Evolutionary conservation across 2,329 filamentous ascomycete genomes (phyloP).

Genomic region (Pseudopyrenochaeta lycopersici): DNA sequence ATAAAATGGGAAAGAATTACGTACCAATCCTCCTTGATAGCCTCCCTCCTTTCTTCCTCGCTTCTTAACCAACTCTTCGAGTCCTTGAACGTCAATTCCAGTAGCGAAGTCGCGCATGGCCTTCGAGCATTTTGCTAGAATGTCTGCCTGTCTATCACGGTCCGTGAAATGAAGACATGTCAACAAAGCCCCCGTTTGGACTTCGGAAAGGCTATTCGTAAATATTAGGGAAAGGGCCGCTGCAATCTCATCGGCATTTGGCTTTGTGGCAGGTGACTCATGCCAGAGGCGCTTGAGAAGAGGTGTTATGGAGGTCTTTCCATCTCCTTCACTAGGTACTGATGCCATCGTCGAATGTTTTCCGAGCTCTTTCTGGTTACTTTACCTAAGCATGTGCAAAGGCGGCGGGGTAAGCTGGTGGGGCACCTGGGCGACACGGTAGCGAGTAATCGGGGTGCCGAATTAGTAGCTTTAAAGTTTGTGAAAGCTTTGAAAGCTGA

Average conservation of each 20-base stretch:
- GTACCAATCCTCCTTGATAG: constrained; percentile 85
- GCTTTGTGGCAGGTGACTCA: constrained; percentile 54
- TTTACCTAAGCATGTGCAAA: constrained; percentile 16
- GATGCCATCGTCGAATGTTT: constrained; percentile 36
- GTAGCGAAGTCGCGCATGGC: constrained; percentile 85
- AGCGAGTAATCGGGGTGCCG: neutral
- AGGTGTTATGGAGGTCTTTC: constrained; percentile 68
- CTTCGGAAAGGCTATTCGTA: constrained; percentile 85
- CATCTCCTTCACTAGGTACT: constrained; percentile 27
- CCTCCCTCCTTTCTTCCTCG: constrained; percentile 72
- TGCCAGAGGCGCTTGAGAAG: constrained; percentile 78
- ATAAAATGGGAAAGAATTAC: constrained; percentile 34
- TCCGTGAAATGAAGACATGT: constrained; percentile 93
- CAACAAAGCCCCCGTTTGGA: constrained; percentile 85
- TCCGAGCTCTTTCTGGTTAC: constrained; percentile 7
- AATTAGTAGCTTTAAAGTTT: neutral
- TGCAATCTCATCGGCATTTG: constrained; percentile 81
- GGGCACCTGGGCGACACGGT: neutral
- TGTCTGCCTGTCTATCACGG: constrained; percentile 82
- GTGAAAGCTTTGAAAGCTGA: neutral
- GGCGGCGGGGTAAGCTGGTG: constrained; percentile 19
- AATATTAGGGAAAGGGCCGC: constrained; percentile 92
- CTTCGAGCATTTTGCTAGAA: constrained; percentile 83
- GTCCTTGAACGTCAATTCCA: constrained; percentile 70
- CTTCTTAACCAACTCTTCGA: constrained; percentile 68